Conservation (phyloP, 2,329 filamentous ascomycete genomes). For the Colletotrichum plurivorum region DNA sequence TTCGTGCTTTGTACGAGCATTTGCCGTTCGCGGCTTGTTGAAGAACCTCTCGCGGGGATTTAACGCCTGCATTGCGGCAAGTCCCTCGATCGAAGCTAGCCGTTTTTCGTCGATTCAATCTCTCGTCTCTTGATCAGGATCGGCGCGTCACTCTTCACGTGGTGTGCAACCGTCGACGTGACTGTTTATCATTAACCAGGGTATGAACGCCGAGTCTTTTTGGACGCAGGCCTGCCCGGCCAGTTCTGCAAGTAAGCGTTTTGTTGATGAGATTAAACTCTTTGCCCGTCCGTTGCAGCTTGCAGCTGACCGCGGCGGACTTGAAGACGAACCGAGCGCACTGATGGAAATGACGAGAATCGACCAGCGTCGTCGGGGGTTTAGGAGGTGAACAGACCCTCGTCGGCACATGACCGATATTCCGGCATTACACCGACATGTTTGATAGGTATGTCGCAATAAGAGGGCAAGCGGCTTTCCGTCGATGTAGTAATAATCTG, state of each 20-base stretch:
- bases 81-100: not conserved
- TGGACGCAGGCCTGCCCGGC: slow-evolving; percentile 3
- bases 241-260: slow-evolving; percentile 12
- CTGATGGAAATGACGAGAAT: not conserved
- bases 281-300: not conserved
- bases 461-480: not conserved
- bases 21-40: too few relatives aligned
- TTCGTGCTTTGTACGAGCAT: too few relatives aligned
- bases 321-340: slow-evolving; percentile 7
- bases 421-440: slow-evolving; percentile 7
- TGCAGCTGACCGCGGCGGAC: not conserved
- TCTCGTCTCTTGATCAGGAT: slow-evolving; percentile 16
- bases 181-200: slow-evolving; percentile 1
- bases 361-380: not conserved
- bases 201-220: not conserved
- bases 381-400: not conserved
- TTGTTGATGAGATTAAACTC: slow-evolving; percentile 23
- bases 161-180: slow-evolving; percentile 12
- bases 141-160: slow-evolving; percentile 25
- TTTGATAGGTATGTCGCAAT: not conserved
- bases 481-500: not conserved
- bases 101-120: not conserved
- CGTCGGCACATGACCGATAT: not conserved
- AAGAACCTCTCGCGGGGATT: too few relatives aligned
- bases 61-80: too few relatives aligned